These are phyloP conservation scores for Leucosporidium yakuticum DNA, from an alignment of 768 basidiomycete genomes.

Conservation along the genomic window DNA sequence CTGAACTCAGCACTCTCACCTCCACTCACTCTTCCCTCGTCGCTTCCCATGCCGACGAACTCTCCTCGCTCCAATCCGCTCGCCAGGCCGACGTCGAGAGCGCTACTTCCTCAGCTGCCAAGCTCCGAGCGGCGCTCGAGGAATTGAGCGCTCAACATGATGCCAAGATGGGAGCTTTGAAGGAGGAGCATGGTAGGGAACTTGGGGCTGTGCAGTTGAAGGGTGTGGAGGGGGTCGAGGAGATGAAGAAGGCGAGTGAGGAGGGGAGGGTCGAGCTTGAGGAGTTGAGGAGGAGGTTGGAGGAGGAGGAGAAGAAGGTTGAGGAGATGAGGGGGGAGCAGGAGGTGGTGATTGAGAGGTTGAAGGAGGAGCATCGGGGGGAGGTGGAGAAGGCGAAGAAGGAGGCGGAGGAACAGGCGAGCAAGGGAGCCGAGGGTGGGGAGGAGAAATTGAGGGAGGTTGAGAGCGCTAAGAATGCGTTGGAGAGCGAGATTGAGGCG, in stretches of 20 bases:
- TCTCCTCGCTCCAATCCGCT: too few species aligned
- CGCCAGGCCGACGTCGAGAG: too few species aligned
- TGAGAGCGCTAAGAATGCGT: neutral
- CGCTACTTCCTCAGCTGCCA: too few species aligned
- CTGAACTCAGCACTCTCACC: too few species aligned
- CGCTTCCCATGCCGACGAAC: too few species aligned
- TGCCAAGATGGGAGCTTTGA: too few species aligned
- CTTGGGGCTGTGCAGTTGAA: too few species aligned
- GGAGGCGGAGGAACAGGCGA: neutral
- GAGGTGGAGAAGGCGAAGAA: neutral
- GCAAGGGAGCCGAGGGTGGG: neutral
- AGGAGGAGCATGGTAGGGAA: too few species aligned
- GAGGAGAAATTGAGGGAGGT: constrained; percentile 4
- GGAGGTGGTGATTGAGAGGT: neutral
- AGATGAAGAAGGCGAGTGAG: neutral
- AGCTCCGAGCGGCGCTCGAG: too few species aligned
- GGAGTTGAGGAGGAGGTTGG: neutral
- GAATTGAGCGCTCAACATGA: too few species aligned
- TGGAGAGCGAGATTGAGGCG: neutral
- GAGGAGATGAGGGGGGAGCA: neutral
- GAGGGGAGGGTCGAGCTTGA: neutral
- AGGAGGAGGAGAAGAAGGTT: neutral
- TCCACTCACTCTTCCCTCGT: too few species aligned
- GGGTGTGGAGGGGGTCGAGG: too few species aligned
- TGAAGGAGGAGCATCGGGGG: neutral